Conservation (phyloP, 139 green algal species). For the Auxenochlorella pyrenoidosa region DNA sequence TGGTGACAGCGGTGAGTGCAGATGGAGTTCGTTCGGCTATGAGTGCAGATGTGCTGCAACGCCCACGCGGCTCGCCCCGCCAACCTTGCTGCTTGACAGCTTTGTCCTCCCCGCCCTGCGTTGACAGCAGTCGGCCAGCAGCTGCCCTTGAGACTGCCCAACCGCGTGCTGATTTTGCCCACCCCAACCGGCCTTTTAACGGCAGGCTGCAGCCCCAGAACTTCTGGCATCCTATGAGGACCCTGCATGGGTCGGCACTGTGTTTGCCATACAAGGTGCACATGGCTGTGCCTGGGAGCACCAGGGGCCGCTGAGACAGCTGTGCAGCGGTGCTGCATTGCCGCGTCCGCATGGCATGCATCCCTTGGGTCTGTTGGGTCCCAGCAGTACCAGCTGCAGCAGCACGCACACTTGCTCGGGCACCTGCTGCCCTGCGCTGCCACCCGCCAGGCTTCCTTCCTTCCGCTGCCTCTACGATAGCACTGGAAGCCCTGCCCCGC, state of each 20-base stretch:
- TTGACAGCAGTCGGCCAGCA: too few relatives aligned
- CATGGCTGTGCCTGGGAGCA: too few relatives aligned
- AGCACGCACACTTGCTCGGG: background rate
- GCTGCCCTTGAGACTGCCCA: too few relatives aligned
- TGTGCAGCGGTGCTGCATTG: too few relatives aligned
- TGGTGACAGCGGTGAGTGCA: background rate
- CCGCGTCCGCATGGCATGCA: too few relatives aligned
- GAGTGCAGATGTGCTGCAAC: too few relatives aligned
- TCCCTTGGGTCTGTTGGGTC: too few relatives aligned
- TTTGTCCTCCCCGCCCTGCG: too few relatives aligned
- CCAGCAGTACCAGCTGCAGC: too few relatives aligned
- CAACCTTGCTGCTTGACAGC: background rate
- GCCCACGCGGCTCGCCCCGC: too few relatives aligned
- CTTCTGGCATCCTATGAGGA: background rate
- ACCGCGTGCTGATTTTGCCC: too few relatives aligned
- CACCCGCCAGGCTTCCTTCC: background rate
- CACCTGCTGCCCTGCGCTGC: background rate
- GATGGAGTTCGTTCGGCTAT: too few relatives aligned
- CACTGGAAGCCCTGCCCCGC: background rate
- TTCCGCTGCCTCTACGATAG: background rate
- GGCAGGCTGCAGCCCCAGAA: background rate
- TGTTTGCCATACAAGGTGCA: background rate
- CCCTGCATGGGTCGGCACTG: background rate
- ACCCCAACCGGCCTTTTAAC: background rate
- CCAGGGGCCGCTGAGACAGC: background rate